Conservation (phyloP, 345 rosid genomes). For the Euphorbia peplus region DNA sequence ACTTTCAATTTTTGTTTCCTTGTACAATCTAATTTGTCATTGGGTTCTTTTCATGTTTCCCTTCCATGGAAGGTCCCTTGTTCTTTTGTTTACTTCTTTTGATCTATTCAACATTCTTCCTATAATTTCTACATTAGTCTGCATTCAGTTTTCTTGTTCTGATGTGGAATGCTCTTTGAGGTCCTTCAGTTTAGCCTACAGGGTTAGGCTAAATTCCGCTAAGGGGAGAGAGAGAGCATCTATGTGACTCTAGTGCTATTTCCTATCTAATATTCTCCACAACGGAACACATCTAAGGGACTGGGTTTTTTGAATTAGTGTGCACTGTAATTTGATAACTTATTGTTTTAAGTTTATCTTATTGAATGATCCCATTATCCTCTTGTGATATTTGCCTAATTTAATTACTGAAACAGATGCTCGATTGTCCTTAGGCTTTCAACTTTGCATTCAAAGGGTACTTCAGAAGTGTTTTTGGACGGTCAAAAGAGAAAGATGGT, state of each 20-base stretch:
- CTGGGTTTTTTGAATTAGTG: not conserved
- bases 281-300: not conserved
- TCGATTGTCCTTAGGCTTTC: conserved; percentile 80
- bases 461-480: conserved; percentile 69
- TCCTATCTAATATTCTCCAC: not conserved
- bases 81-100: not conserved
- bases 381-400: conserved; percentile 26
- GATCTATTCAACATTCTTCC: not conserved
- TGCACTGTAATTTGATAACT: not conserved
- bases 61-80: not conserved
- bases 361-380: conserved; percentile 2
- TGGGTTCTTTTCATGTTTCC: not conserved
- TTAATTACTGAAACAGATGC: conserved; percentile 49
- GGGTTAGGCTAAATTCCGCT: not conserved
- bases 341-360: not conserved
- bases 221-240: not conserved
- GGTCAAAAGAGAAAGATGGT: conserved; percentile 85
- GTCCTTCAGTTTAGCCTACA: not conserved
- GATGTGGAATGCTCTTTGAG: not conserved
- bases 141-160: not conserved
- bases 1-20: not conserved
- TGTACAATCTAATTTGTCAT: not conserved
- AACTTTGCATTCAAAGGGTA: conserved; percentile 97
- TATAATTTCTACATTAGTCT: too few relatives aligned
- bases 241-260: not conserved